Evolutionary conservation across 208 protist species (phyloP).

Genomic region (Tritrichomonas foetus): DNA sequence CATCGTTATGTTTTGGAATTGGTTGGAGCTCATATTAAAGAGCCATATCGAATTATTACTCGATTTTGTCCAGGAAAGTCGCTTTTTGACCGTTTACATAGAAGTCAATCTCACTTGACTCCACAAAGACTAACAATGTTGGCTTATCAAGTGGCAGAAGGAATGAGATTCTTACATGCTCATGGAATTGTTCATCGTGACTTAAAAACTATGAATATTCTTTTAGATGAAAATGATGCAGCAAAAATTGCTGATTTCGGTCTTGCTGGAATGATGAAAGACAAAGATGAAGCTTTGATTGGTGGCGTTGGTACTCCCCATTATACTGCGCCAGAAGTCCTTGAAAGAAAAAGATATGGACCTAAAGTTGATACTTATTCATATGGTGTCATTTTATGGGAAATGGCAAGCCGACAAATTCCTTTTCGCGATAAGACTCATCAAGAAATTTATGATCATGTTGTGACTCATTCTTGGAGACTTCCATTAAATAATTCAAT

Average conservation of each 20-base stretch:
- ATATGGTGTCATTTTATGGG: constrained; percentile 1
- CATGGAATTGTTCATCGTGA: constrained; percentile 15
- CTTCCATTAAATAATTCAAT: neutral
- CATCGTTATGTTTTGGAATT: neutral
- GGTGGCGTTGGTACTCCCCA: neutral
- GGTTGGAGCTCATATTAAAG: constrained; percentile 15
- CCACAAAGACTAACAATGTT: neutral
- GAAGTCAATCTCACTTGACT: neutral
- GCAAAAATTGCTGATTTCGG: constrained; percentile 12
- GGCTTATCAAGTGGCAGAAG: constrained; percentile 11
- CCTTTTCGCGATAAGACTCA: neutral
- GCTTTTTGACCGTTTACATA: neutral
- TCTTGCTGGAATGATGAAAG: neutral
- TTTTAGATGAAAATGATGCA: neutral
- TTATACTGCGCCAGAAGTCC: constrained; percentile 28
- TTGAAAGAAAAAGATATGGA: neutral
- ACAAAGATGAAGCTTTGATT: neutral
- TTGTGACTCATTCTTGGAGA: neutral
- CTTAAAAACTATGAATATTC: constrained; percentile 29
- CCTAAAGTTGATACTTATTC: constrained; percentile 18
- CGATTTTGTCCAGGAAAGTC: constrained; percentile 22
- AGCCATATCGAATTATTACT: constrained; percentile 31
- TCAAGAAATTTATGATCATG: neutral
- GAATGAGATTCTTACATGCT: neutral
- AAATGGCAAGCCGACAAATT: constrained; percentile 1